These are phyloP conservation scores for Telfairia occidentalis DNA, from an alignment of 331 rosid genomes.

Conservation along the genomic window DNA sequence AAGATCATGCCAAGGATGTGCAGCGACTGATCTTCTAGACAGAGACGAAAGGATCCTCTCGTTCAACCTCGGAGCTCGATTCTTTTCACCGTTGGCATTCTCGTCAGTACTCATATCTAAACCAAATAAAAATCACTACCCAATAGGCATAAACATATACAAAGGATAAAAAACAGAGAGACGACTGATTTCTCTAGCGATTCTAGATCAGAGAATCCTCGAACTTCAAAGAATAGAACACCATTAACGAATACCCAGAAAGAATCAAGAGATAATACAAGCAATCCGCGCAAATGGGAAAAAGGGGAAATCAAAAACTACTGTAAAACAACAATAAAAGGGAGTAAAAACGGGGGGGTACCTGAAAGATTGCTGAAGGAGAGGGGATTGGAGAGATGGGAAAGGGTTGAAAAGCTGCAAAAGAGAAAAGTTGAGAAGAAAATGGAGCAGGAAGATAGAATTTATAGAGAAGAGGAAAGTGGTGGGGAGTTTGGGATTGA, in stretches of 20 bases:
- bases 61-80: constrained; percentile 42
- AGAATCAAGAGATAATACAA: background rate
- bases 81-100: constrained; percentile 16
- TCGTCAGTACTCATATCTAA: constrained; percentile 45
- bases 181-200: background rate
- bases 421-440: background rate
- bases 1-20: constrained; percentile 98
- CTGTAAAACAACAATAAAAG: too few relatives aligned
- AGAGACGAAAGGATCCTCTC: constrained; percentile 88
- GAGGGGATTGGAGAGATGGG: background rate
- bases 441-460: background rate
- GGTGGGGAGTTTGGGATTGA: background rate
- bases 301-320: background rate
- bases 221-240: background rate
- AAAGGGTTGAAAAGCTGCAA: background rate
- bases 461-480: constrained; percentile 1
- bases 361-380: background rate
- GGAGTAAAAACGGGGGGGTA: background rate
- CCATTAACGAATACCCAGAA: background rate
- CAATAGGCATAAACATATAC: background rate
- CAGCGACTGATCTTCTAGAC: constrained; percentile 90
- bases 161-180: background rate
- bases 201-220: background rate
- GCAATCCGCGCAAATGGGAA: background rate
- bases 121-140: background rate